Percentiles rank a stretch among this genome's conserved stretches.
phyloP scores from a whole-genome alignment of 2,329 filamentous ascomycete species.

The Hawksworthiomyces lignivorus region DNA sequence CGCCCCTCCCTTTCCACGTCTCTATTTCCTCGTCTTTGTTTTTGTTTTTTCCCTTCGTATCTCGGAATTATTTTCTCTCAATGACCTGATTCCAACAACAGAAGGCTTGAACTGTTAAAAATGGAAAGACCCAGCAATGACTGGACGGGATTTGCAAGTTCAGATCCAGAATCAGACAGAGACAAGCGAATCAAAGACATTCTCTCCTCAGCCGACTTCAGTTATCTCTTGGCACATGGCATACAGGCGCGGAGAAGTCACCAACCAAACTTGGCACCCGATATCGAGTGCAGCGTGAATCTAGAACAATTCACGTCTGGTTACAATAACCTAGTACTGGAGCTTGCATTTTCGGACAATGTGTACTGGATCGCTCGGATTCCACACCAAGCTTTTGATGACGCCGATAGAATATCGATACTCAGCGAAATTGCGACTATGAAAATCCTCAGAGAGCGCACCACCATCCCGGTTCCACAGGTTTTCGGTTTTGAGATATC shows the following conservation, averaged over 20 bases:
- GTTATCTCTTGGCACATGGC: neutral
- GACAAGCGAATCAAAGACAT: neutral
- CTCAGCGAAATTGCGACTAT: conserved; percentile 4
- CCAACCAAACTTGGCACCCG: neutral
- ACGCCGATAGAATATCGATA: neutral
- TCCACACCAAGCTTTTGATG: neutral
- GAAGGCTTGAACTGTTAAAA: too few species aligned
- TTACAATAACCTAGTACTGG: neutral
- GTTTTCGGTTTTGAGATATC: conserved; percentile 4
- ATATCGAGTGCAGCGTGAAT: neutral
- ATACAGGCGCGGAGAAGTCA: neutral
- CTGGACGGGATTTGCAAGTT: neutral
- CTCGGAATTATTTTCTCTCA: too few species aligned
- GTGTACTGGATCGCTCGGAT: conserved; percentile 4
- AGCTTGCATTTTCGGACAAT: conserved; percentile 2
- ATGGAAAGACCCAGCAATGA: conserved; percentile 1
- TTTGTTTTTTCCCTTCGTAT: too few species aligned
- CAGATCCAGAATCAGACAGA: neutral
- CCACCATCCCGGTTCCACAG: neutral
- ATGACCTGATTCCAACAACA: too few species aligned
- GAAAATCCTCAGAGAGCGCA: neutral
- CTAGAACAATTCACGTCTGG: conserved; percentile 1
- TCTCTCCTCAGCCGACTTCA: neutral
- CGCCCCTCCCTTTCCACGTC: too few species aligned
- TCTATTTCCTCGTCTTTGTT: too few species aligned